phyloP scores from a whole-genome alignment of 2,329 filamentous ascomycete genomes.

The Botrytis squamosa region DNA sequence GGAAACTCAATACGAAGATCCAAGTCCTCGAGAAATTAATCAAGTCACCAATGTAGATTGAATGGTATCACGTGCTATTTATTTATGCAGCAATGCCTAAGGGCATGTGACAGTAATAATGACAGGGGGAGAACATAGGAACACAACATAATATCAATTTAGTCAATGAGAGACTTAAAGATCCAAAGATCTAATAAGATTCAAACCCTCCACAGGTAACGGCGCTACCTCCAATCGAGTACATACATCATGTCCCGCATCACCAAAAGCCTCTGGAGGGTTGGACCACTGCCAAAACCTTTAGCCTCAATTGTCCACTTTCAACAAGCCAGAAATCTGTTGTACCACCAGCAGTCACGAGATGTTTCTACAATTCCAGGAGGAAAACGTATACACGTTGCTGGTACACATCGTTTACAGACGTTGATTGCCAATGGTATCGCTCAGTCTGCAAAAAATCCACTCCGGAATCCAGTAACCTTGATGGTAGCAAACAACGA shows the following conservation, averaged over 20 bases:
- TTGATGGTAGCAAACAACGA: background rate
- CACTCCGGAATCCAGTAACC: background rate
- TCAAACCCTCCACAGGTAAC: background rate
- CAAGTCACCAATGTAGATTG: background rate
- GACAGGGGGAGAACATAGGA: background rate
- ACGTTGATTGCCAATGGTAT: slow-evolving; percentile 5
- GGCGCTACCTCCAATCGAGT: background rate
- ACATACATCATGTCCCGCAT: background rate
- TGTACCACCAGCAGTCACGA: slow-evolving; percentile 8
- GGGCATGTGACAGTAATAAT: background rate
- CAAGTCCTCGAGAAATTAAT: background rate
- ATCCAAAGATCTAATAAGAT: background rate
- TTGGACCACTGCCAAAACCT: slow-evolving; percentile 5
- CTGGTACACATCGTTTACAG: background rate
- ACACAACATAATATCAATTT: background rate
- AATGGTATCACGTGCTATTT: background rate
- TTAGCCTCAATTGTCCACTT: background rate
- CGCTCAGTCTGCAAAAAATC: background rate
- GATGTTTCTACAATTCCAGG: background rate
- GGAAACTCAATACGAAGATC: background rate
- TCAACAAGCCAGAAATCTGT: background rate
- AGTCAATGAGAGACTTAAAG: background rate
- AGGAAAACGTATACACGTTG: background rate
- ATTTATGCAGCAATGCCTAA: background rate
- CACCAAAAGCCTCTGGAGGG: background rate